Percentiles rank a stretch among this genome's conserved stretches.
Conservation (phyloP, 768 basidiomycete species). For the Mycena sanguinolenta region DNA sequence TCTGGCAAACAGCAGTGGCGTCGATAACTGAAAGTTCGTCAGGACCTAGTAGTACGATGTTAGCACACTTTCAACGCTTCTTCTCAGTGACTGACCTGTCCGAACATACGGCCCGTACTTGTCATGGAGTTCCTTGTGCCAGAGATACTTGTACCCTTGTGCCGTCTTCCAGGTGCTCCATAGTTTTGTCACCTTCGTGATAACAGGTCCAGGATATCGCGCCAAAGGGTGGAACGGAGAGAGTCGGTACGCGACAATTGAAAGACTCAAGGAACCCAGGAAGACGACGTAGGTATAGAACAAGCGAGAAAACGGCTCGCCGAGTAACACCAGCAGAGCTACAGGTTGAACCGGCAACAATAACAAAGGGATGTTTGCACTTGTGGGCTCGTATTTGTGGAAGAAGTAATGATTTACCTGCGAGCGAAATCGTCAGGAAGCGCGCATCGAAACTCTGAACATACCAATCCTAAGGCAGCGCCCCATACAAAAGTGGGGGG, state of each 20-base stretch:
- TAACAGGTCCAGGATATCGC: slow-evolving; percentile 62
- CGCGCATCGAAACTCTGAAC: not conserved
- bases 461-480: slow-evolving; percentile 9
- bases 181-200: slow-evolving; percentile 57
- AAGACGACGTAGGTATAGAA: slow-evolving; percentile 36
- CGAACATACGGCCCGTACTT: slow-evolving; percentile 70
- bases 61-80: not conserved
- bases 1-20: slow-evolving; percentile 23
- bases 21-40: slow-evolving; percentile 33
- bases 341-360: slow-evolving; percentile 11
- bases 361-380: slow-evolving; percentile 18
- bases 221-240: slow-evolving; percentile 69
- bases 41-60: slow-evolving; percentile 14
- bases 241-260: slow-evolving; percentile 58
- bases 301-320: not conserved
- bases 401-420: slow-evolving; percentile 28
- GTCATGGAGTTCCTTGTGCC: slow-evolving; percentile 61
- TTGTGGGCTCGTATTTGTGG: slow-evolving; percentile 22
- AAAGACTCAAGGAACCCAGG: slow-evolving; percentile 44
- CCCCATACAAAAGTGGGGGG: not conserved
- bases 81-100: slow-evolving; percentile 54
- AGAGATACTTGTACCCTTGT: slow-evolving; percentile 58
- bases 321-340: slow-evolving; percentile 8
- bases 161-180: slow-evolving; percentile 50
- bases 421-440: not conserved